phyloP scores from a whole-genome alignment of 495 filamentous ascomycete species.

The Aspergillus coremiiformis region DNA sequence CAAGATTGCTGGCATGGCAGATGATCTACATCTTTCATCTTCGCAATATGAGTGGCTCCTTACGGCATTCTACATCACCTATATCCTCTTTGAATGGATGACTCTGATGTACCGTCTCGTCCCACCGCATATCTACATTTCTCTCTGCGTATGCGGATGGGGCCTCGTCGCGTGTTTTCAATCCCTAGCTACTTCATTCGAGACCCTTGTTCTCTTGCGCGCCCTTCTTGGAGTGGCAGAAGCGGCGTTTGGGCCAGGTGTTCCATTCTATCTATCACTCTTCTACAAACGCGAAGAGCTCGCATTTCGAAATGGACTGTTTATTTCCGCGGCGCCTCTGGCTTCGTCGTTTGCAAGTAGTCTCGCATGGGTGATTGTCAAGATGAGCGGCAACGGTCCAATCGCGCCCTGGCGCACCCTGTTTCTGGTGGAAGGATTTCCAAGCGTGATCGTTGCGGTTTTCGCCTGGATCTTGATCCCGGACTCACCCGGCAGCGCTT shows the following conservation, averaged over 20 bases:
- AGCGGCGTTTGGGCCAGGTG: constrained; percentile 55
- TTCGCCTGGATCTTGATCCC: constrained; percentile 48
- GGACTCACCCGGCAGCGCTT: constrained; percentile 45
- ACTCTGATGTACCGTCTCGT: constrained; percentile 53
- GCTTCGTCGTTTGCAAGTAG: constrained; percentile 64
- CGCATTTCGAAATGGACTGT: constrained; percentile 53
- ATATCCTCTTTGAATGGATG: constrained; percentile 71
- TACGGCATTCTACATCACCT: constrained; percentile 61
- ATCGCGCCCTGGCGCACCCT: constrained; percentile 54
- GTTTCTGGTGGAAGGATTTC: constrained; percentile 57
- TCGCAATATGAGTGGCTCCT: constrained; percentile 60
- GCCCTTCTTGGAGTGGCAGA: constrained; percentile 51
- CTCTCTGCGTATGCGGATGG: constrained; percentile 37
- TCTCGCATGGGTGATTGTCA: constrained; percentile 53
- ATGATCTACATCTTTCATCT: constrained; percentile 53
- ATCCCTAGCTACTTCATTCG: constrained; percentile 52
- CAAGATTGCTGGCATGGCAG: constrained; percentile 61
- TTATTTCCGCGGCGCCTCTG: constrained; percentile 56
- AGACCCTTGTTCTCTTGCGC: constrained; percentile 35
- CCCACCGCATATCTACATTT: constrained; percentile 52
- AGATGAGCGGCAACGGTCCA: constrained; percentile 36
- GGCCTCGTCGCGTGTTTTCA: constrained; percentile 67
- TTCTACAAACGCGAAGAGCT: constrained; percentile 56
- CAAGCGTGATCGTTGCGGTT: constrained; percentile 50
- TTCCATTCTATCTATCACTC: constrained; percentile 56